A percentile compares a stretch with the other conserved stretches of the same genome.
These are phyloP conservation scores for Silene conica DNA, from an alignment of 148 eudicot species.

Conservation along the genomic window DNA sequence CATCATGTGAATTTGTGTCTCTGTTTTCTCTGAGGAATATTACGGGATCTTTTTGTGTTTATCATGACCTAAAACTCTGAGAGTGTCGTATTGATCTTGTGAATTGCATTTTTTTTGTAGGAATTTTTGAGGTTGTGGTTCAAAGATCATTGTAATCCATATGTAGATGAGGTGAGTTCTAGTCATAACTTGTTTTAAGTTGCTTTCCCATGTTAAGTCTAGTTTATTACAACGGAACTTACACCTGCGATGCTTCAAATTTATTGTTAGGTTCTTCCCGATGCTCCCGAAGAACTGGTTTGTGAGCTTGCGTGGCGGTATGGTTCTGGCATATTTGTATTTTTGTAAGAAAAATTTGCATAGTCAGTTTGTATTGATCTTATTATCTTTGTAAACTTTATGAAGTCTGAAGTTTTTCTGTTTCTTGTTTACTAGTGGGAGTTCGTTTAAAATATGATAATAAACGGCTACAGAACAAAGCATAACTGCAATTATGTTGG, in stretches of 20 bases:
- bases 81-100: background rate
- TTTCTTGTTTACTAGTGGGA: too few species aligned
- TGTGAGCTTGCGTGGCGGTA: conserved; percentile 95
- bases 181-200: background rate
- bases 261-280: conserved; percentile 68
- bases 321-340: too few species aligned
- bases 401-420: too few species aligned
- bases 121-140: conserved; percentile 98
- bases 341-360: too few species aligned
- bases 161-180: conserved; percentile 68
- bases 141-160: conserved; percentile 84
- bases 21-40: background rate
- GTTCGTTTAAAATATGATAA: too few species aligned
- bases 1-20: background rate
- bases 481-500: background rate
- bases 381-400: too few species aligned
- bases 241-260: conserved; percentile 3
- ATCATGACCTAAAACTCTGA: background rate
- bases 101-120: conserved; percentile 42
- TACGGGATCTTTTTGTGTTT: background rate
- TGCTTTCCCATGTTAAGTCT: too few species aligned
- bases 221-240: background rate
- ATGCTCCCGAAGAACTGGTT: conserved; percentile 91
- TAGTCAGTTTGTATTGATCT: too few species aligned
- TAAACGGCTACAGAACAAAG: background rate